Conservation (phyloP, 352 stramenopile species). For the Phytophthora pistaciae region DNA sequence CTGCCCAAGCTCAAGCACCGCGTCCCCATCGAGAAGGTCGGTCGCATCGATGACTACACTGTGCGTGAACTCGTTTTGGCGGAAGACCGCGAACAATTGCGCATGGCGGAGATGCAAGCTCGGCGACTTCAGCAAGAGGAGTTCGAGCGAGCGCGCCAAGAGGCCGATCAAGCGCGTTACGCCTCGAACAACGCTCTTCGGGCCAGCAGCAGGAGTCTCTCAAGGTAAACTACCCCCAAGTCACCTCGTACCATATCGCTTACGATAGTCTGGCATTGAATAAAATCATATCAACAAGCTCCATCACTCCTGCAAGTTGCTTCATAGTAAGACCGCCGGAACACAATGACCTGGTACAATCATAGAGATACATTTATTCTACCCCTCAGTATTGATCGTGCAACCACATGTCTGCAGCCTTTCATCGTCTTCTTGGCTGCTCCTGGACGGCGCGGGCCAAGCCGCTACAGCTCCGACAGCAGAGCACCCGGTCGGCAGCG, state of each 20-base stretch:
- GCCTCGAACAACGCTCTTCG: conserved; percentile 30
- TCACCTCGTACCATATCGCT: conserved; percentile 18
- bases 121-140: conserved; percentile 76
- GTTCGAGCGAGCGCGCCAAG: conserved; percentile 52
- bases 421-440: background rate
- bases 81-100: conserved; percentile 80
- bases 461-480: conserved; percentile 10
- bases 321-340: background rate
- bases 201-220: conserved; percentile 38
- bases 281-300: background rate
- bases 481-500: conserved; percentile 12
- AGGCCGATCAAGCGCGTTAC: conserved; percentile 35
- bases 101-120: conserved; percentile 70
- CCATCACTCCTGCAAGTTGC: background rate
- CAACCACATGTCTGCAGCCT: background rate
- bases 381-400: background rate
- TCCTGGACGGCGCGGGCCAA: background rate
- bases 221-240: conserved; percentile 22
- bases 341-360: background rate
- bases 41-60: conserved; percentile 85
- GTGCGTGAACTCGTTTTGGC: conserved; percentile 79
- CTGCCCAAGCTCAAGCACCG: conserved; percentile 85
- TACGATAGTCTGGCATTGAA: conserved; percentile 7
- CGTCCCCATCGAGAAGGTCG: conserved; percentile 82
- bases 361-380: background rate